Conservation (phyloP, 169 alveolate species). For the Plasmodium inui region DNA sequence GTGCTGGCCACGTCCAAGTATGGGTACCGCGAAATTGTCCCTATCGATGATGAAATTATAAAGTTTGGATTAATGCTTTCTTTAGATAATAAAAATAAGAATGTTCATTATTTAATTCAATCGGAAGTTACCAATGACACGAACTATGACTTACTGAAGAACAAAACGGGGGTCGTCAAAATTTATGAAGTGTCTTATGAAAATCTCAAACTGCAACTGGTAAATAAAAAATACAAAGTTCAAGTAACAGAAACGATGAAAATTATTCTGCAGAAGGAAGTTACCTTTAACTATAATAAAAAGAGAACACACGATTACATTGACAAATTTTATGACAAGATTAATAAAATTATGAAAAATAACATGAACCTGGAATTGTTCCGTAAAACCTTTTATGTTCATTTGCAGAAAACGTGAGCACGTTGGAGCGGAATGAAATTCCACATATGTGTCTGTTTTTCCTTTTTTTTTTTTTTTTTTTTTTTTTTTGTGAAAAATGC, state of each 20-base stretch:
- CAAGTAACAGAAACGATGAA: constrained; percentile 53
- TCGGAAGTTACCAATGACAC: constrained; percentile 51
- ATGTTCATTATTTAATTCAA: constrained; percentile 57
- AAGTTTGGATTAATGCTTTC: constrained; percentile 55
- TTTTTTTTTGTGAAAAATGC: constrained; percentile 3
- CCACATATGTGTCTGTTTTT: constrained; percentile 1
- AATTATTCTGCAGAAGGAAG: constrained; percentile 62
- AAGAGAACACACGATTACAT: constrained; percentile 45
- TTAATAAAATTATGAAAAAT: constrained; percentile 70
- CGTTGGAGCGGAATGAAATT: background rate
- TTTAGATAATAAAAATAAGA: constrained; percentile 69
- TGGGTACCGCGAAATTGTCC: constrained; percentile 61
- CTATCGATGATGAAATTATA: constrained; percentile 71
- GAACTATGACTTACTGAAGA: constrained; percentile 31
- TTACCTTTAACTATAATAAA: constrained; percentile 36
- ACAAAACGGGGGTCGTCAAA: constrained; percentile 46
- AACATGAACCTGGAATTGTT: constrained; percentile 54
- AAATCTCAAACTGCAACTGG: constrained; percentile 4
- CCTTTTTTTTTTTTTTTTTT: background rate
- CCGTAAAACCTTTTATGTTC: constrained; percentile 59
- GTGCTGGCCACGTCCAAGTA: constrained; percentile 53
- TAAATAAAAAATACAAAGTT: constrained; percentile 31
- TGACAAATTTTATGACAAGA: constrained; percentile 57
- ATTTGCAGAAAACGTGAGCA: constrained; percentile 17
- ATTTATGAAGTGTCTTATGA: constrained; percentile 52